Base-by-base conservation (phyloP, 306 rosid species). In the Lupinus albus region DNA sequence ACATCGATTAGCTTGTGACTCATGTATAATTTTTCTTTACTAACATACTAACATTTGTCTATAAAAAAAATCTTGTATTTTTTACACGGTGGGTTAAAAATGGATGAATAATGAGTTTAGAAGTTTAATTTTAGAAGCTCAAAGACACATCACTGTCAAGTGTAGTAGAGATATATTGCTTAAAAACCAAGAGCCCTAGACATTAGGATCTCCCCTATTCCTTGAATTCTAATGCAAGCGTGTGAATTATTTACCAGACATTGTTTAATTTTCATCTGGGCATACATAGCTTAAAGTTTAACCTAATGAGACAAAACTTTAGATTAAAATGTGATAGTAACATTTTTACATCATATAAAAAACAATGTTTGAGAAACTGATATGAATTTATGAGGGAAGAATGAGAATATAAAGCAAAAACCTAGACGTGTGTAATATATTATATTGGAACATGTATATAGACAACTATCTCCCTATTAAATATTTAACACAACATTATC, bases 151-250 rank as follows among this genome's bases (percentile, higher is more conserved):
- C 79, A 81, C 57, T 79, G 25, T 76, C 74, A 78, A 71, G 52
- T 60, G 58, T 7, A 58, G 18, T 46, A 60, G 68, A 61, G 82
- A 33, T 53, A 33, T 53, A n/a, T 78, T 72, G 83, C 88, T 87
- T 87, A 58, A 60, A 83, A 76, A 79, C 76, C 49, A 81, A 84
- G 88, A 75, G 55, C 45, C 61, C 63, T 62, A 8, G 70, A 53
- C 36, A 52, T 62, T 55, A 25, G 73, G 68, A 69, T 71, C 52
- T 11, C 49, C 60, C 38, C 41, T 28, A 54, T 85, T 78, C 70
- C 96, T 87, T 90, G 84, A 64, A 82, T 69, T 87, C 74, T 74
- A 90, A 82, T 85, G 83, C 89, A 90, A 90, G 96, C 78, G 20
- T 68, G 65, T 70, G 10, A 61, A 18, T 69, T 58, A 63, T 53